Evolutionary conservation across 306 rosid genomes (phyloP).

Genomic region (Prunus armeniaca): DNA sequence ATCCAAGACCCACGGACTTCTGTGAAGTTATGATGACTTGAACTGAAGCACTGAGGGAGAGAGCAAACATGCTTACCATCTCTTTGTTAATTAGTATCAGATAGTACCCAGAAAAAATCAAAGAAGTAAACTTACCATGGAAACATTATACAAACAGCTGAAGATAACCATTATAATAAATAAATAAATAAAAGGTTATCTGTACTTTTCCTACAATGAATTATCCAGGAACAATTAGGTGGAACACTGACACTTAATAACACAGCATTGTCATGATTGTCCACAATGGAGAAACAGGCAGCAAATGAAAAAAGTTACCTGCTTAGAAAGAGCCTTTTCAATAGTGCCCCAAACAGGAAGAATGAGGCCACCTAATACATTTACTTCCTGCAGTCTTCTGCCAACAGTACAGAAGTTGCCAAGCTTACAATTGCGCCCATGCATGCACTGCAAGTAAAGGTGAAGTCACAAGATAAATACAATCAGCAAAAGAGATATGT

Average conservation of each 20-base stretch:
- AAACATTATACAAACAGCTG: too few species aligned
- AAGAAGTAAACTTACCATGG: too few species aligned
- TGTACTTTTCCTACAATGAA: neutral
- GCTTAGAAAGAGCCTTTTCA: constrained; percentile 93
- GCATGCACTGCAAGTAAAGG: constrained; percentile 84
- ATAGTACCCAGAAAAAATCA: too few species aligned
- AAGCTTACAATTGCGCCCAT: constrained; percentile 94
- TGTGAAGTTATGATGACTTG: neutral
- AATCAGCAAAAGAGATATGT: constrained; percentile 6
- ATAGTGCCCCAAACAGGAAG: constrained; percentile 97
- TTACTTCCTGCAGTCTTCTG: constrained; percentile 95
- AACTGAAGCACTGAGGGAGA: neutral
- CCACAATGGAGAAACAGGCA: neutral
- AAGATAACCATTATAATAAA: too few species aligned
- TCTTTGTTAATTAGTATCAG: too few species aligned
- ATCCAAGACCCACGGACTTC: neutral
- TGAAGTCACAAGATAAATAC: constrained; percentile 4
- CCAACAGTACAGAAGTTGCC: constrained; percentile 90
- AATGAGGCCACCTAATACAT: constrained; percentile 91
- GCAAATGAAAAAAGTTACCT: constrained; percentile 46
- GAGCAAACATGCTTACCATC: neutral
- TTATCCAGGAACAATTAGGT: neutral
- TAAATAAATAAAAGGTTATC: neutral
- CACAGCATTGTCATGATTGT: neutral
- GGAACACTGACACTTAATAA: neutral